Evolutionary conservation across 2,329 filamentous ascomycete genomes (phyloP).

Genomic region (Neocucurbitaria cava): DNA sequence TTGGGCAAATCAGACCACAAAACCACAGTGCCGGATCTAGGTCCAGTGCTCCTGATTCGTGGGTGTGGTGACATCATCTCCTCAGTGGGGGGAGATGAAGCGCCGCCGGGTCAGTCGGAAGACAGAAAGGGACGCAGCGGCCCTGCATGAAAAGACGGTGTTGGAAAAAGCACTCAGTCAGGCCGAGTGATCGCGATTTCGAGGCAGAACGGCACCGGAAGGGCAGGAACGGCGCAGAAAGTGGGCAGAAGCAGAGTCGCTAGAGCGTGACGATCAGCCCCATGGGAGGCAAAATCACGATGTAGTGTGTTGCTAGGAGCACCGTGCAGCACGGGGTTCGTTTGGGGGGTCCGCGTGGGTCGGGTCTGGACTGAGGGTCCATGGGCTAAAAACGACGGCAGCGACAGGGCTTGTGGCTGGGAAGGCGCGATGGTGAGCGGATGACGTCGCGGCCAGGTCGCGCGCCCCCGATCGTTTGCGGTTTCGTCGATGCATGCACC

Average conservation of each 20-base stretch:
- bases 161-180: background rate
- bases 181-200: conserved; percentile 2
- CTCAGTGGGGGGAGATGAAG: background rate
- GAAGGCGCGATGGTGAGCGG: background rate
- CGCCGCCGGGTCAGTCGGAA: conserved; percentile 12
- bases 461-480: background rate
- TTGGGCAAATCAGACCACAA: background rate
- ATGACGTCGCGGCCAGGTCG: conserved; percentile 26
- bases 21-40: background rate
- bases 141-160: conserved; percentile 11
- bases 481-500: conserved; percentile 19
- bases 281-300: conserved; percentile 23
- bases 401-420: conserved; percentile 24
- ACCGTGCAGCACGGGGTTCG: conserved; percentile 15
- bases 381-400: conserved; percentile 4
- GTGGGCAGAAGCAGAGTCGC: background rate
- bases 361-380: conserved; percentile 15
- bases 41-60: background rate
- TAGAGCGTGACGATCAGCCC: conserved; percentile 8
- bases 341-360: conserved; percentile 20
- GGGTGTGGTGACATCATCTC: conserved; percentile 9
- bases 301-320: too few relatives aligned
- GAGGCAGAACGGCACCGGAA: conserved; percentile 8
- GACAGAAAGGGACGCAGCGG: conserved; percentile 7
- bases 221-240: background rate